These are phyloP conservation scores for Fusarium azukiicola DNA, from an alignment of 2,329 filamentous ascomycete genomes.

Conservation along the genomic window DNA sequence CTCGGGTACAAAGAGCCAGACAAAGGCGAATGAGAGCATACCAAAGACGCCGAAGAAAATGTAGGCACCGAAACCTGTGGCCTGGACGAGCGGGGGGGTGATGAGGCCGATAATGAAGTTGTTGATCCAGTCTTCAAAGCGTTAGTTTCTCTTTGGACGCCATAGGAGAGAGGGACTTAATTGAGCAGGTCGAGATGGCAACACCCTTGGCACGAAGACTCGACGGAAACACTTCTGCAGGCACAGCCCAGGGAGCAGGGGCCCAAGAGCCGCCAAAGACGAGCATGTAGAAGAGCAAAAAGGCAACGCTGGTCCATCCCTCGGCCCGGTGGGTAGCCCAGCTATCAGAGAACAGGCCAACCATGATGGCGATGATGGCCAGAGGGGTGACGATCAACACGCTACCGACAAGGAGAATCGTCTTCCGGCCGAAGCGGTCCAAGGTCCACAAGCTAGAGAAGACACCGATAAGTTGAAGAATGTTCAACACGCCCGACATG, in stretches of 20 bases:
- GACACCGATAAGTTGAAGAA: slow-evolving; percentile 60
- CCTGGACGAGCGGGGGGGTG: background rate
- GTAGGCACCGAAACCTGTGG: background rate
- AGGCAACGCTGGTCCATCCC: slow-evolving; percentile 54
- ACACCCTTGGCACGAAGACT: slow-evolving; percentile 8
- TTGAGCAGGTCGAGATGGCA: slow-evolving; percentile 13
- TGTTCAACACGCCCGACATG: slow-evolving; percentile 56
- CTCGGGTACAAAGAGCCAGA: background rate
- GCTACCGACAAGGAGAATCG: slow-evolving; percentile 45
- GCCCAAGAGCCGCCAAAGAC: slow-evolving; percentile 79
- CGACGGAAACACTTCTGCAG: background rate
- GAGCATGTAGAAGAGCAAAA: slow-evolving; percentile 75
- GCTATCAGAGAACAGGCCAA: slow-evolving; percentile 23
- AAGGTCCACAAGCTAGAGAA: slow-evolving; percentile 68
- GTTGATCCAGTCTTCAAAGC: slow-evolving; percentile 13
- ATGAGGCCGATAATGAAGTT: slow-evolving; percentile 15
- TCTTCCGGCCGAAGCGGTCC: slow-evolving; percentile 51
- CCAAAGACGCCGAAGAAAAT: background rate
- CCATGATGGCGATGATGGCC: background rate
- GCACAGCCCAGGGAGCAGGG: slow-evolving; percentile 61
- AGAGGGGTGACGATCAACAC: background rate
- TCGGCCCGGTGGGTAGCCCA: slow-evolving; percentile 52
- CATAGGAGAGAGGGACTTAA: background rate
- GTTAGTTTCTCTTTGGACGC: background rate
- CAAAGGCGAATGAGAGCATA: background rate